Evolutionary conservation across 2,329 filamentous ascomycete genomes (phyloP), one percentile per base, ranked within the genome.

Genomic region (Claviceps quebecensis): DNA sequence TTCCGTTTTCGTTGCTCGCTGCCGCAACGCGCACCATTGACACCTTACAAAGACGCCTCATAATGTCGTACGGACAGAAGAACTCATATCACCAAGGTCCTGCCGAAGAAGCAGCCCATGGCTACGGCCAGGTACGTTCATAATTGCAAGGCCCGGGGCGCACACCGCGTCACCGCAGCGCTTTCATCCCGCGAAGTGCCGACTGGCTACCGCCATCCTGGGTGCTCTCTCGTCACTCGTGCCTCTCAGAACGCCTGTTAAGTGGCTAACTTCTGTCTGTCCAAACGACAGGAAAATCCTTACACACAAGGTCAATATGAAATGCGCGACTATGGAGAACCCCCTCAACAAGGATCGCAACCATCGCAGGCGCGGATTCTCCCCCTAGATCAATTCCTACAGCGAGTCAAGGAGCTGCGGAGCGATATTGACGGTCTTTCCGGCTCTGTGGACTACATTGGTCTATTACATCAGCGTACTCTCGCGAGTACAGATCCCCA

Each of bases 391-490:
- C 83, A 86, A 56, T 88, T 86, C 69, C 75, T 88, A 56, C 66
- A 72, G 59, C 82, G 82, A 65, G 79, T 87, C 57, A 73, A 80
- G 59, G 76, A 74, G 58, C 75, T 83, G 54, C 84, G 84, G 67
- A 72, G 75, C 59, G 77, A 86, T 58, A 86, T 90, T 64, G 73
- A 76, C 54, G 74, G 74, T 46, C 75, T 90, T 52, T 80, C 78
- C n/a, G 72, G 69, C 45, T 80, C 83, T 61, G 79, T 90, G 60
- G 74, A 80, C 59, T 70, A 80, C 59, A 86, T 90, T 58, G 78
- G 77, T 45, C 75, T 75, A 52, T 72, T 86, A 51, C 85, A 90
- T 67, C 83, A 87, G 71, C 82, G 82, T 62, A 76, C 83, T 23
- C 75, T 90, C 29, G 75, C 77, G 57, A 82, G 81, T 54, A 75